phyloP scores from a whole-genome alignment of 352 stramenopile species.

The Halophytophthora batemanensis region DNA sequence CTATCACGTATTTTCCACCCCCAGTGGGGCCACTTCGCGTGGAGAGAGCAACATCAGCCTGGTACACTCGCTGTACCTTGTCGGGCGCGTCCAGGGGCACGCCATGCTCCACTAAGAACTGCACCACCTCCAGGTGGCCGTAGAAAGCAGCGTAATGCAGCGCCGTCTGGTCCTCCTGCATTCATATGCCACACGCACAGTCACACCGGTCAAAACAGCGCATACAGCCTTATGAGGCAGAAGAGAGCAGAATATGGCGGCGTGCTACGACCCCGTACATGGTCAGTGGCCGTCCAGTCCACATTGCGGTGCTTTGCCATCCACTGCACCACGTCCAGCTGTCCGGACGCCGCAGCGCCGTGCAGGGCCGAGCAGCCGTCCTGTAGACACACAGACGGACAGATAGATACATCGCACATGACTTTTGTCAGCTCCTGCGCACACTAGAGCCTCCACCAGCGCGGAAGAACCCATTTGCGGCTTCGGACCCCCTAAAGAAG shows the following conservation, averaged over 20 bases:
- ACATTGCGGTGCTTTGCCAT: slow-evolving; percentile 60
- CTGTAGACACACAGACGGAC: slow-evolving; percentile 25
- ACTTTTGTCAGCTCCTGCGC: not conserved
- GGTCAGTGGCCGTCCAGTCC: slow-evolving; percentile 58
- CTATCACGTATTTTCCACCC: not conserved
- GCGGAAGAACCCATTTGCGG: not conserved
- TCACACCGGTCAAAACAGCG: not conserved
- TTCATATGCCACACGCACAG: not conserved
- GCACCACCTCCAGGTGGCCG: slow-evolving; percentile 83
- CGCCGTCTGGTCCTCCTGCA: slow-evolving; percentile 73
- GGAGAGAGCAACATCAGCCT: not conserved
- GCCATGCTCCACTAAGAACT: slow-evolving; percentile 77
- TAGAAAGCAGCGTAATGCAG: slow-evolving; percentile 88
- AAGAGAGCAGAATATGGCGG: too few relatives aligned
- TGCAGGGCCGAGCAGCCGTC: slow-evolving; percentile 82
- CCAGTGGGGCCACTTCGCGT: too few relatives aligned
- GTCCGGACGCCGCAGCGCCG: slow-evolving; percentile 66
- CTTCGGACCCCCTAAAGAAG: not conserved
- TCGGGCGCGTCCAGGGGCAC: slow-evolving; percentile 78
- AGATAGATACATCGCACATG: slow-evolving; percentile 1
- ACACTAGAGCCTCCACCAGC: not conserved
- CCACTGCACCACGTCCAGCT: slow-evolving; percentile 82
- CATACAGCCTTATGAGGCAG: too few relatives aligned
- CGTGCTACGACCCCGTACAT: slow-evolving; percentile 31
- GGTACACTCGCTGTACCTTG: slow-evolving; percentile 36